These are phyloP conservation scores for Capronia coronata DNA, from an alignment of 2,329 filamentous ascomycete species.

Conservation along the genomic window DNA sequence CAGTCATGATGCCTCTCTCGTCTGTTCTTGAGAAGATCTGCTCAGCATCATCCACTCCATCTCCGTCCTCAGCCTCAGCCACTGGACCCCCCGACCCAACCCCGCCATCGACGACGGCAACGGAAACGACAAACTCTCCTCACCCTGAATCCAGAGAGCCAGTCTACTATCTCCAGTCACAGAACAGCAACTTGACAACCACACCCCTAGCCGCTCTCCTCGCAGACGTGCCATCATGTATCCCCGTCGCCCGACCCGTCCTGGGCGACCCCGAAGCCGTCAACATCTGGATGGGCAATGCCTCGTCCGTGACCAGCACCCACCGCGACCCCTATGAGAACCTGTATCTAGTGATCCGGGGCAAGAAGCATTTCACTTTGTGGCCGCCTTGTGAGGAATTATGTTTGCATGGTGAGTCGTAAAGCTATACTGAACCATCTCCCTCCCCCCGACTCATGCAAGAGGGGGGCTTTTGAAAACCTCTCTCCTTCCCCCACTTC, in stretches of 20 bases:
- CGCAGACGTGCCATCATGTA: conserved; percentile 16
- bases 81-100: not conserved
- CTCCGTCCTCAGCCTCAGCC: not conserved
- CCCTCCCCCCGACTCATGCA: too few species aligned
- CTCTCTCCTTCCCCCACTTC: too few species aligned
- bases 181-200: conserved; percentile 27
- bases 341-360: conserved; percentile 26
- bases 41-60: not conserved
- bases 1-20: conserved; percentile 19
- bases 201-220: conserved; percentile 17
- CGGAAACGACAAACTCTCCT: not conserved
- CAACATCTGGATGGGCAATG: conserved; percentile 29
- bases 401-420: conserved; percentile 20
- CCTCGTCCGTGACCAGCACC: conserved; percentile 23
- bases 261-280: conserved; percentile 26
- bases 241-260: conserved; percentile 19
- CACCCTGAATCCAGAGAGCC: conserved; percentile 3
- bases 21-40: conserved; percentile 20
- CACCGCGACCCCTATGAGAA: conserved; percentile 30
- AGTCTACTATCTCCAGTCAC: conserved; percentile 29
- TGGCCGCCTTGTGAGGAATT: conserved; percentile 26
- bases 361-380: conserved; percentile 26
- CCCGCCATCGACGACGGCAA: not conserved
- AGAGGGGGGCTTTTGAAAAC: too few species aligned
- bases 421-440: too few species aligned